Conservation (phyloP, 257 asterid genomes). For the Cinchona pubescens region DNA sequence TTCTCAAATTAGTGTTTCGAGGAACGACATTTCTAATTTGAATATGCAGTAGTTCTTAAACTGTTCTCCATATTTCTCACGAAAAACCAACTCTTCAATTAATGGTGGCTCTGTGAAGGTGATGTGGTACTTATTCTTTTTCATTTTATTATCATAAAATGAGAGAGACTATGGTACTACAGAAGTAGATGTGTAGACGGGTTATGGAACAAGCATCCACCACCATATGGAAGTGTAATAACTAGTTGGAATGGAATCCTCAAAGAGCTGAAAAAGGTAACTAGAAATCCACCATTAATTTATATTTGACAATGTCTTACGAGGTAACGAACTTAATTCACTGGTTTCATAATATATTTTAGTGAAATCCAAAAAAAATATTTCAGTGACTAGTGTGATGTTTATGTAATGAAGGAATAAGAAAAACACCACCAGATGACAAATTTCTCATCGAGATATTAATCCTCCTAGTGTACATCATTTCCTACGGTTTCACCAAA, state of each 20-base stretch:
- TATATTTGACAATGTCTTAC: background rate
- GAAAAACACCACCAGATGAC: background rate
- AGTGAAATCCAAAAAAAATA: too few relatives aligned
- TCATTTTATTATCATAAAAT: too few relatives aligned
- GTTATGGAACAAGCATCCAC: background rate
- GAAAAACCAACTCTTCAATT: background rate
- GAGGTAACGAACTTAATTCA: background rate
- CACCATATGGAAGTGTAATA: background rate
- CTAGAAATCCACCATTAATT: background rate
- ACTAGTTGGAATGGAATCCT: background rate
- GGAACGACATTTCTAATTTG: background rate
- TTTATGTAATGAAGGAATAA: background rate
- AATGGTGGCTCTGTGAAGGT: background rate
- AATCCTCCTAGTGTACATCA: background rate
- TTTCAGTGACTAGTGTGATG: too few relatives aligned
- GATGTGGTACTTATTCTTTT: background rate
- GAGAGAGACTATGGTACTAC: background rate
- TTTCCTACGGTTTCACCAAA: background rate
- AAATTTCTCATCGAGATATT: background rate
- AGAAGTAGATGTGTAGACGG: background rate
- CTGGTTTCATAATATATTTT: background rate
- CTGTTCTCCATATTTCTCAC: background rate
- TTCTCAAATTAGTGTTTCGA: constrained; percentile 1
- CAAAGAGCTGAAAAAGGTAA: background rate
- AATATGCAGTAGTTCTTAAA: background rate